phyloP scores from a whole-genome alignment of 169 alveolate species.

The Plasmodium falciparum region DNA sequence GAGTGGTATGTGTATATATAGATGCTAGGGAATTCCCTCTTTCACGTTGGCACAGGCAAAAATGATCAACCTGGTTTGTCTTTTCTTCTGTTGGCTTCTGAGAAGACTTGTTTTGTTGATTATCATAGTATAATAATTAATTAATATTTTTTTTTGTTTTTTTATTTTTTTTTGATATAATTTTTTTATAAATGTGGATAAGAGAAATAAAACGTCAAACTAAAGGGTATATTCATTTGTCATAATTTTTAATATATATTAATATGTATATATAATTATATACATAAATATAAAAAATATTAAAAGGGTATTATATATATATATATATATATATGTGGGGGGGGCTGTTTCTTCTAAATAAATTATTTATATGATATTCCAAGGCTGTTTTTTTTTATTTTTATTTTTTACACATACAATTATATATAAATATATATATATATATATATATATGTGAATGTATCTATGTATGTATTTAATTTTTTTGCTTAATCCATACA shows the following conservation, averaged over 20 bases:
- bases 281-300: background rate
- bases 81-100: conserved; percentile 57
- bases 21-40: conserved; percentile 75
- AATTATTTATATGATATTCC: no score
- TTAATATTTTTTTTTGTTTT: no score
- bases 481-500: no score
- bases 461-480: conserved; percentile 11
- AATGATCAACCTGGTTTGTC: conserved; percentile 41
- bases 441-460: background rate
- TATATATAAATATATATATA: conserved; percentile 14
- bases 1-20: conserved; percentile 10
- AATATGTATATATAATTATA: background rate
- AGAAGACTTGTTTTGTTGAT: conserved; percentile 30
- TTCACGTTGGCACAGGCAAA: conserved; percentile 69
- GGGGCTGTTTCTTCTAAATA: no score
- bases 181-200: conserved; percentile 22
- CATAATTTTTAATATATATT: background rate
- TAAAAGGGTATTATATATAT: background rate
- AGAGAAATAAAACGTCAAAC: conserved; percentile 24
- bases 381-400: no score
- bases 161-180: no score
- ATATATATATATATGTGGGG: no score
- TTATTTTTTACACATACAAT: no score
- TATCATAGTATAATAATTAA: conserved; percentile 49
- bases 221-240: conserved; percentile 25